Evolutionary conservation across 306 rosid genomes (phyloP).

Genomic region (Prinsepia uniflora): DNA sequence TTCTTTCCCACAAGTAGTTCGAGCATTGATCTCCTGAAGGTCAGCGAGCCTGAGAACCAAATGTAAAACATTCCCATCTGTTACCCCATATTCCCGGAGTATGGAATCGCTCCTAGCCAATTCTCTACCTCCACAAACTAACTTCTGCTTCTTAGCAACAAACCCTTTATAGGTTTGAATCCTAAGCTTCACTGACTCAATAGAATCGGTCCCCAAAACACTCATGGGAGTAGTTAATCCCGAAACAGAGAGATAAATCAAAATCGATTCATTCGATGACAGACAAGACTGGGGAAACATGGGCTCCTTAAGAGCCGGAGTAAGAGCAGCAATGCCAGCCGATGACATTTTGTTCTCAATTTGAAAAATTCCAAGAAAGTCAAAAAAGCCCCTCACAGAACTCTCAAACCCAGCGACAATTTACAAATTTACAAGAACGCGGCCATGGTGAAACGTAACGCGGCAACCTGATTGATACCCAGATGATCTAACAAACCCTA

Average conservation of each 20-base stretch:
- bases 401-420: conserved; percentile 25
- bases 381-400: conserved; percentile 29
- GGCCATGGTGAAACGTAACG: conserved; percentile 18
- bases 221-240: conserved; percentile 64
- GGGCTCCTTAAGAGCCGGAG: conserved; percentile 50
- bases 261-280: conserved; percentile 49
- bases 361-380: conserved; percentile 5
- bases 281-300: conserved; percentile 34
- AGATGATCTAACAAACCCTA: conserved; percentile 33
- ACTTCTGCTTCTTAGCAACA: conserved; percentile 71
- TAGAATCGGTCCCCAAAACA: conserved; percentile 69
- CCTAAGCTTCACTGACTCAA: conserved; percentile 76
- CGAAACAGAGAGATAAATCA: conserved; percentile 50
- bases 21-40: conserved; percentile 72
- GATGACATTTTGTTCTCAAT: conserved; percentile 60
- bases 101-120: conserved; percentile 68
- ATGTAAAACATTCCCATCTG: conserved; percentile 82
- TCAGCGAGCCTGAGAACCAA: conserved; percentile 75
- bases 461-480: conserved; percentile 38
- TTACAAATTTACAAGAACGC: conserved; percentile 9
- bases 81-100: conserved; percentile 74
- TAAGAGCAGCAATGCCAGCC: conserved; percentile 59
- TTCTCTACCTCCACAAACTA: conserved; percentile 91
- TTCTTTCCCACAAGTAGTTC: conserved; percentile 62
- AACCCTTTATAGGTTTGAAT: conserved; percentile 67